Evolutionary conservation across 176 grass and related monocot genomes (phyloP).

Genomic region (Triticum turgidum): DNA sequence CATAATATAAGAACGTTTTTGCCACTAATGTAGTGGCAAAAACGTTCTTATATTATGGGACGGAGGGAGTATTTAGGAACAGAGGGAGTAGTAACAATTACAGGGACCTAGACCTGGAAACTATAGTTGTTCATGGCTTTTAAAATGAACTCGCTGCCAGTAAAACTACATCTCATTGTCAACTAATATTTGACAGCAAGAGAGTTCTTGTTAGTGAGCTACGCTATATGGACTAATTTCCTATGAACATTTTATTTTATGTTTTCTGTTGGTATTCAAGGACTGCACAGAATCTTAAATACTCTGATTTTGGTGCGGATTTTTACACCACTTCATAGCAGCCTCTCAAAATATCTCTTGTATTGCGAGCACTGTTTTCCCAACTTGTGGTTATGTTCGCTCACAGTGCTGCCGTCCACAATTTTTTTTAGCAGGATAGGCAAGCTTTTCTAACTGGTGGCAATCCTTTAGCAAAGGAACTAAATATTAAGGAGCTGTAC

Average conservation of each 20-base stretch:
- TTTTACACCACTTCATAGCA: conserved; percentile 5
- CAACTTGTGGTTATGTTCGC: background rate
- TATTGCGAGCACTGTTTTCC: background rate
- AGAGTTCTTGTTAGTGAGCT: background rate
- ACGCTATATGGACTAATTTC: background rate
- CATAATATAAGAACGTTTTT: too few species aligned
- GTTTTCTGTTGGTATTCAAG: background rate
- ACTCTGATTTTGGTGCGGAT: background rate
- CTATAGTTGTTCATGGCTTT: background rate
- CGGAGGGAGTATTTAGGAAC: too few species aligned
- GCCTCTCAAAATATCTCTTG: conserved; percentile 16
- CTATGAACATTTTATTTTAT: background rate
- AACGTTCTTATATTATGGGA: too few species aligned
- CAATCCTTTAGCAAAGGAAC: conserved; percentile 69
- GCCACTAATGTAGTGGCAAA: too few species aligned
- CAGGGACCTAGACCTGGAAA: background rate
- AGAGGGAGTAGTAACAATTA: background rate
- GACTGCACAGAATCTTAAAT: background rate
- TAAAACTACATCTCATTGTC: conserved; percentile 14
- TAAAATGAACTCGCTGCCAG: background rate
- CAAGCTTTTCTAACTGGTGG: conserved; percentile 60
- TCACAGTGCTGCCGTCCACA: background rate
- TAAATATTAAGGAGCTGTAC: conserved; percentile 78
- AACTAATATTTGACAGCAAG: background rate
- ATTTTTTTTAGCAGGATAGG: conserved; percentile 61